phyloP scores from a whole-genome alignment of 2,329 filamentous ascomycete genomes.

The Cladosporium sp. region DNA sequence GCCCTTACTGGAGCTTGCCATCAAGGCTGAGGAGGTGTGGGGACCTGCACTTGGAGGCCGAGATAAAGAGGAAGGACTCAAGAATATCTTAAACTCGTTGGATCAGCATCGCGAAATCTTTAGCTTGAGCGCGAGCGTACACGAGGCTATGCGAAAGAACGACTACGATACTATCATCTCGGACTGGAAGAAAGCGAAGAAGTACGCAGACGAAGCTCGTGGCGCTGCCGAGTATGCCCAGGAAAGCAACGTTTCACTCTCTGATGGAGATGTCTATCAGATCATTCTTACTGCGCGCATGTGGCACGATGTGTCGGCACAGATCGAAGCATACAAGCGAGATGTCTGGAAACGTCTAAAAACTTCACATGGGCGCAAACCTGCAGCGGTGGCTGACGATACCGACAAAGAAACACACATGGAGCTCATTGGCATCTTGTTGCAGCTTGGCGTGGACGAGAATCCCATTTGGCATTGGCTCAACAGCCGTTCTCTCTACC shows the following conservation, averaged over 20 bases:
- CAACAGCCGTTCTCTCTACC: slow-evolving; percentile 80
- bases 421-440: slow-evolving; percentile 81
- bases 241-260: slow-evolving; percentile 56
- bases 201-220: slow-evolving; percentile 75
- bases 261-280: slow-evolving; percentile 79
- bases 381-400: slow-evolving; percentile 35
- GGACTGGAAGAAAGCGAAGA: slow-evolving; percentile 80
- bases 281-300: slow-evolving; percentile 87
- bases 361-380: slow-evolving; percentile 30
- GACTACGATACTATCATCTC: slow-evolving; percentile 88
- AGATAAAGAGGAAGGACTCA: slow-evolving; percentile 86
- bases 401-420: slow-evolving; percentile 74
- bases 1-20: slow-evolving; percentile 83
- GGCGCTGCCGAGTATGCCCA: slow-evolving; percentile 61
- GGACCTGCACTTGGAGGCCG: slow-evolving; percentile 87
- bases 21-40: slow-evolving; percentile 97
- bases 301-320: slow-evolving; percentile 91
- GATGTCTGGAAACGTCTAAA: slow-evolving; percentile 80
- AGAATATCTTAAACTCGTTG: slow-evolving; percentile 71
- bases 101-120: slow-evolving; percentile 80
- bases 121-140: slow-evolving; percentile 73
- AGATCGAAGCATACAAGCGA: slow-evolving; percentile 82
- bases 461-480: slow-evolving; percentile 98
- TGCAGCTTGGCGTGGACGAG: slow-evolving; percentile 93
- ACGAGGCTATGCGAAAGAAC: slow-evolving; percentile 83